Evolutionary conservation across 73 alveolate species (phyloP), one percentile per base, ranked within the genome.

Genomic region (Paramecium pentaurelia): DNA sequence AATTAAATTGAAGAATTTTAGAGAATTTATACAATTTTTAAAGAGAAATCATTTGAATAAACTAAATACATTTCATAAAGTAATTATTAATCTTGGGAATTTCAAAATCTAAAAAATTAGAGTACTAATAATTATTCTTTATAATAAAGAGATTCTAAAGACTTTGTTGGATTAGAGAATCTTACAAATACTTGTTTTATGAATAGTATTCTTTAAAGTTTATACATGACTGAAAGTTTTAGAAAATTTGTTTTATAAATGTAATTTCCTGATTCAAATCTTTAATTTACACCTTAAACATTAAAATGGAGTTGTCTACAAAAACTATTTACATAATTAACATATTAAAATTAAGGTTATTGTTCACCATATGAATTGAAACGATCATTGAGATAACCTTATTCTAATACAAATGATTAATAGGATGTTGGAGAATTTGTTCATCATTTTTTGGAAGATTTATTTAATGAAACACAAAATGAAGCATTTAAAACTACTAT

Each of bases 291-390:
- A 5, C 84, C 84, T 64, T n/a, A 64, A 32, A 64, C 84, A 9
- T 64, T 54, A 3, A 8, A 16, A 8, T 64, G 84, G 32, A 80
- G 25, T 45, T 22, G 64, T 80, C 47, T 80, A 3, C 1, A 80
- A 49, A 80, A 80, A 27, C 34, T 80, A 49, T 80, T 80, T 25
- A 47, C 58, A 10, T 20, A 45, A 27, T 47, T 80, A 80, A 80
- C 91, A 80, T 80, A 45, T 80, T 18, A 80, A 36, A 80, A 80
- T 8, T 45, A 80, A n/a, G 91, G 91, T 28, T 80, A 80, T 44
- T 80, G 91, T 80, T 80, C 91, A 9, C 91, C 91, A 18, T 80
- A 80, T 47, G 71, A 80, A 49, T 80, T 80, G 16, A 80, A 80
- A 80, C 18, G 91, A 80, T n/a, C 25, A 2, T 47, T 80, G 27